Evolutionary conservation across 1,139 yeast species (phyloP).

Genomic region (Ogataea hybrid): DNA sequence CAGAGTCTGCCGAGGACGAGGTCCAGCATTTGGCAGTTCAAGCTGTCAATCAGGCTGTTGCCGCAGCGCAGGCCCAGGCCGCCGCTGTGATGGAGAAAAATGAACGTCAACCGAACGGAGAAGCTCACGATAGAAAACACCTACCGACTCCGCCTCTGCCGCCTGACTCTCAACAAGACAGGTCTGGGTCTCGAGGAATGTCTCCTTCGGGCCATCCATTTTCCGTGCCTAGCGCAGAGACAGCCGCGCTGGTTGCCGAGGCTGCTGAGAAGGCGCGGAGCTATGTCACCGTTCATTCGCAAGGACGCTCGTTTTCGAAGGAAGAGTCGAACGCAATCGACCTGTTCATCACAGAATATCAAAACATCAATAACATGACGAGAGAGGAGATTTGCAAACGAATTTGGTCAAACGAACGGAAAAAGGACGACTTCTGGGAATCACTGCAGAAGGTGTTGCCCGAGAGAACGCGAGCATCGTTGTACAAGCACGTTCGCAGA

Average conservation of each 20-base stretch:
- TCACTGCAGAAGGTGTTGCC: slow-evolving; percentile 73
- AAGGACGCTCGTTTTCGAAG: slow-evolving; percentile 51
- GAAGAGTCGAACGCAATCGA: slow-evolving; percentile 73
- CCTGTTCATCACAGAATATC: slow-evolving; percentile 66
- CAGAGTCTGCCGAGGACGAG: slow-evolving; percentile 25
- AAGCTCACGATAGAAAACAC: slow-evolving; percentile 12
- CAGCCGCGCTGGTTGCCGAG: slow-evolving; percentile 33
- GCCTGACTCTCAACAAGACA: slow-evolving; percentile 7
- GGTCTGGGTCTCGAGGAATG: slow-evolving; percentile 3
- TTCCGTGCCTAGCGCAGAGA: slow-evolving; percentile 15
- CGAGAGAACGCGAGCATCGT: slow-evolving; percentile 79
- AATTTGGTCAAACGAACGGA: slow-evolving; percentile 83
- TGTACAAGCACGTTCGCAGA: slow-evolving; percentile 89
- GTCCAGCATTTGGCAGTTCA: slow-evolving; percentile 32
- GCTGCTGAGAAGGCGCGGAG: slow-evolving; percentile 35
- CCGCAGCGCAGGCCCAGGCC: slow-evolving; percentile 28
- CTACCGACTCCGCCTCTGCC: slow-evolving; percentile 14
- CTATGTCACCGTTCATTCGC: slow-evolving; percentile 27
- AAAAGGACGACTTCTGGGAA: slow-evolving; percentile 90
- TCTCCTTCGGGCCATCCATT: slow-evolving; percentile 8
- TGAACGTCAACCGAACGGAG: slow-evolving; percentile 11
- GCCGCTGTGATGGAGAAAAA: slow-evolving; percentile 16
- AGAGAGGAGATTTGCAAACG: slow-evolving; percentile 73
- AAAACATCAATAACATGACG: slow-evolving; percentile 56
- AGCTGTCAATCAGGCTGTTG: slow-evolving; percentile 29